Conservation (phyloP, 1,284 basidiomycete genomes). For the Apiotrichum domesticum region DNA sequence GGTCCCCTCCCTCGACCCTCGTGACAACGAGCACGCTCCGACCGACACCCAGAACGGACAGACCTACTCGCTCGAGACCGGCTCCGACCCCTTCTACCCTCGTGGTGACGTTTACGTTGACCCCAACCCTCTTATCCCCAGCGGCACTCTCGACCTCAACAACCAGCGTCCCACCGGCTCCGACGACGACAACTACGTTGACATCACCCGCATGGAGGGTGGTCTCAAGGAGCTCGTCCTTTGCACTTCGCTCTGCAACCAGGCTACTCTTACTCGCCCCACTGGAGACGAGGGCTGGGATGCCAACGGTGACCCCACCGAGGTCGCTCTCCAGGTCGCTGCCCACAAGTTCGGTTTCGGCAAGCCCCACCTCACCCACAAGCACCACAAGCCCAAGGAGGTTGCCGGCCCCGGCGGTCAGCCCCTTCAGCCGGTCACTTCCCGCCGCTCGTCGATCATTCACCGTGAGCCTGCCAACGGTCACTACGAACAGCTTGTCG, state of each 20-base stretch:
- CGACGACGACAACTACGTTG: slow-evolving; percentile 24
- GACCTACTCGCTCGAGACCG: slow-evolving; percentile 45
- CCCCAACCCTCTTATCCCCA: slow-evolving; percentile 6
- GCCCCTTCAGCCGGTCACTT: slow-evolving; percentile 1
- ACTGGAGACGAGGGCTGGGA: slow-evolving; percentile 54
- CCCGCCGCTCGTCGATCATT: slow-evolving; percentile 10
- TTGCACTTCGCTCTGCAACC: slow-evolving; percentile 51
- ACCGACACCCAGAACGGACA: slow-evolving; percentile 37
- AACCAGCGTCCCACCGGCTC: slow-evolving; percentile 14
- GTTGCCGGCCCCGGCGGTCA: slow-evolving; percentile 5
- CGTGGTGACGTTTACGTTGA: slow-evolving; percentile 40
- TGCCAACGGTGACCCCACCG: slow-evolving; percentile 64
- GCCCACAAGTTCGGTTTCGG: slow-evolving; percentile 52
- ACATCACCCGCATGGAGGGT: slow-evolving; percentile 26
- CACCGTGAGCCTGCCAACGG: slow-evolving; percentile 19
- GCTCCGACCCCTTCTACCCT: slow-evolving; percentile 48
- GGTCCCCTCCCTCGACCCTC: slow-evolving; percentile 46
- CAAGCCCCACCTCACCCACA: slow-evolving; percentile 43
- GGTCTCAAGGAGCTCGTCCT: slow-evolving; percentile 46
- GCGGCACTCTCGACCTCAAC: slow-evolving; percentile 21
- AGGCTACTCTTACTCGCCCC: slow-evolving; percentile 47
- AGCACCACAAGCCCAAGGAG: slow-evolving; percentile 1
- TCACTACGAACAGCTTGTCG: slow-evolving; percentile 44
- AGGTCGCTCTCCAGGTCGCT: slow-evolving; percentile 61
- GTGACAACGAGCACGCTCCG: slow-evolving; percentile 19